Conservation (phyloP, 805 yeast genomes). For the Zygoascus ofunaensis region DNA sequence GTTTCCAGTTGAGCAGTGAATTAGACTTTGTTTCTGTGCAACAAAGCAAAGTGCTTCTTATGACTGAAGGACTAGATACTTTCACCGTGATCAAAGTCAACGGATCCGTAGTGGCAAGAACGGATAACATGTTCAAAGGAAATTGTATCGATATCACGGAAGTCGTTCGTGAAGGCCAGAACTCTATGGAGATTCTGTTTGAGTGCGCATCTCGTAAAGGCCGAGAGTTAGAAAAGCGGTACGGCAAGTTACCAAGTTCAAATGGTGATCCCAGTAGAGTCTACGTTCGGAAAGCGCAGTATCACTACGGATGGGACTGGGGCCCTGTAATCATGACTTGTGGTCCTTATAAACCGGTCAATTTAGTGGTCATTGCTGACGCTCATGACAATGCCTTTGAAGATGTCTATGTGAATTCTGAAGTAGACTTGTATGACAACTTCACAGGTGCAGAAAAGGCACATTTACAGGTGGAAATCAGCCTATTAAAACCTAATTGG, state of each 20-base stretch:
- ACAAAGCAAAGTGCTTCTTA: slow-evolving; percentile 20
- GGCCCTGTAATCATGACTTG: slow-evolving; percentile 38
- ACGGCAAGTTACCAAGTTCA: slow-evolving; percentile 27
- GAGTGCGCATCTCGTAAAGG: slow-evolving; percentile 32
- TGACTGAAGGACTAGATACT: slow-evolving; percentile 40
- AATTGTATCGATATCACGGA: slow-evolving; percentile 27
- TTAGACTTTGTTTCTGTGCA: slow-evolving; percentile 11
- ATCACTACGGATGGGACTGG: slow-evolving; percentile 54
- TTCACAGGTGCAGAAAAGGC: slow-evolving; percentile 4
- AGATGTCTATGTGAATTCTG: slow-evolving; percentile 16
- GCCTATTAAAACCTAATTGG: neutral
- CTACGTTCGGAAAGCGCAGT: slow-evolving; percentile 43
- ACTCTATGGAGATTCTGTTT: slow-evolving; percentile 32
- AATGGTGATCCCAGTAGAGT: slow-evolving; percentile 39
- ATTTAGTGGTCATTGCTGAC: slow-evolving; percentile 17
- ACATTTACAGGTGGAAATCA: slow-evolving; percentile 1
- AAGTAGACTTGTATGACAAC: slow-evolving; percentile 2
- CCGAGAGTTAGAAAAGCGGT: slow-evolving; percentile 27
- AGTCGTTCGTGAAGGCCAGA: slow-evolving; percentile 12
- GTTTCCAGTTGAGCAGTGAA: slow-evolving; percentile 11
- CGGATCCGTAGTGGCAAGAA: slow-evolving; percentile 26
- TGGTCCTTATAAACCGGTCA: slow-evolving; percentile 37
- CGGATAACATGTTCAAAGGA: slow-evolving; percentile 38
- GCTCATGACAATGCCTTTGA: slow-evolving; percentile 4
- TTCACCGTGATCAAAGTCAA: slow-evolving; percentile 35